Base-by-base conservation (phyloP, 2,329 filamentous ascomycete species). In the Fusarium nanum region DNA sequence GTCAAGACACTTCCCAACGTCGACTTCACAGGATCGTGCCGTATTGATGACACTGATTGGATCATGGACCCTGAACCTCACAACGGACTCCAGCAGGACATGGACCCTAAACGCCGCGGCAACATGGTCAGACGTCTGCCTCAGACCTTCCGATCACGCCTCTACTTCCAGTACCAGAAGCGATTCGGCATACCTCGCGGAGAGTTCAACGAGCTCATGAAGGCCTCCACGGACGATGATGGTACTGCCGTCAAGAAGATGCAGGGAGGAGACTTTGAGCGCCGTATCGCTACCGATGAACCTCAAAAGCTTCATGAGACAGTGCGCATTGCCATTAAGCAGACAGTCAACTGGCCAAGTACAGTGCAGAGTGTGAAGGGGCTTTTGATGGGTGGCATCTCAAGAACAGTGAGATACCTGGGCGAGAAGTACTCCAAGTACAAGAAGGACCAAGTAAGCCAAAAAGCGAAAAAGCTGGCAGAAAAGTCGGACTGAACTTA, bases 101-200 rank as follows among this genome's bases (percentile, higher is more conserved):
- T 98, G 94, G 93, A 97, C 75, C 93, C 94, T 0, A 83, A 93
- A 61, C 94, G 92, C 76, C 90, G 96, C 60, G 93, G 93, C 20
- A 99, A 99, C 80, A 99, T 99, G 93, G 95, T 99, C 12, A 90
- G 96, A 7, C 91, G 96, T 14, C 84, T 99, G 13, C 96, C 96
- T 6, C 91, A 92, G 74, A 86, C 90, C 8, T 98, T 99, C 85
- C 89, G 96, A 40, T 89, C 92, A 56, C 94, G 93, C 63, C 84
- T 99, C 0, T 99, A 99, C 82, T 97, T 97, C 80, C 90, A 94
- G 75, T 99, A 98, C 79, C 94, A 97, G 79, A 90, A 91, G 78
- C 95, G 97, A 76, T 97, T 94, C 76, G 87, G 88, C 59, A 96
- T 99, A 45, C 93, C 95, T 0, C 89, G 90, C 18, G 87, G 88